A percentile compares a stretch with the other conserved stretches of the same genome.
Conservation (phyloP, 495 filamentous ascomycete genomes). For the Usnea hakonensis region DNA sequence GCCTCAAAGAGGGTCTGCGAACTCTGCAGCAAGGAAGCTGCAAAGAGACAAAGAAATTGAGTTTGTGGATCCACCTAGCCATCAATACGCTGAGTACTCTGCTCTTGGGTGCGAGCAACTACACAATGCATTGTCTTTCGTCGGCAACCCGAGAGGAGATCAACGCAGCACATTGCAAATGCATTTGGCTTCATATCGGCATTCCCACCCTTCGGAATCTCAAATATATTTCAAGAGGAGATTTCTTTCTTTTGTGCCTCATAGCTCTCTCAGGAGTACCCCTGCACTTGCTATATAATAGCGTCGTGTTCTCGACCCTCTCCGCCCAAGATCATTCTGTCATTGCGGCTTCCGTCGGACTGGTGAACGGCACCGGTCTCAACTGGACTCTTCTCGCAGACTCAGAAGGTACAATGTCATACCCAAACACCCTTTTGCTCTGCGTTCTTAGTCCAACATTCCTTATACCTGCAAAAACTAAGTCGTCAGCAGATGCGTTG, state of each 20-base stretch:
- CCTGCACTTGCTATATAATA: constrained; percentile 14
- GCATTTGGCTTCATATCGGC: constrained; percentile 35
- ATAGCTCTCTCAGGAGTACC: constrained; percentile 9
- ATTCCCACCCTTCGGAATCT: constrained; percentile 29
- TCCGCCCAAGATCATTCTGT: background rate
- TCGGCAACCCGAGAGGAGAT: constrained; percentile 35
- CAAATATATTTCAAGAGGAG: background rate
- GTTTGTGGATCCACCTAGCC: too few species aligned
- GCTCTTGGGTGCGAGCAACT: constrained; percentile 37
- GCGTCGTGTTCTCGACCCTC: background rate
- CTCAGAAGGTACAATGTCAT: too few species aligned
- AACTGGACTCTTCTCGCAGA: too few species aligned
- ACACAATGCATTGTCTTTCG: constrained; percentile 37
- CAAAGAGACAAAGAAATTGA: too few species aligned
- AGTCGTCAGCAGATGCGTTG: too few species aligned
- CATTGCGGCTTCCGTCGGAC: background rate
- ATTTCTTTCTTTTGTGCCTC: constrained; percentile 8
- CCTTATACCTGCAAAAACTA: too few species aligned
- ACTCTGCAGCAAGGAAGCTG: constrained; percentile 9
- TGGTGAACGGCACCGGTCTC: background rate
- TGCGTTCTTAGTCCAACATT: too few species aligned
- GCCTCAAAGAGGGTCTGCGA: background rate
- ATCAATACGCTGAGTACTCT: constrained; percentile 34
- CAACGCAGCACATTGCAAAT: constrained; percentile 30
- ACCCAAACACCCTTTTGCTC: too few species aligned